Evolutionary conservation across 345 rosid genomes (phyloP), one percentile per base, ranked within the genome.

Genomic region (Heritiera fomes): DNA sequence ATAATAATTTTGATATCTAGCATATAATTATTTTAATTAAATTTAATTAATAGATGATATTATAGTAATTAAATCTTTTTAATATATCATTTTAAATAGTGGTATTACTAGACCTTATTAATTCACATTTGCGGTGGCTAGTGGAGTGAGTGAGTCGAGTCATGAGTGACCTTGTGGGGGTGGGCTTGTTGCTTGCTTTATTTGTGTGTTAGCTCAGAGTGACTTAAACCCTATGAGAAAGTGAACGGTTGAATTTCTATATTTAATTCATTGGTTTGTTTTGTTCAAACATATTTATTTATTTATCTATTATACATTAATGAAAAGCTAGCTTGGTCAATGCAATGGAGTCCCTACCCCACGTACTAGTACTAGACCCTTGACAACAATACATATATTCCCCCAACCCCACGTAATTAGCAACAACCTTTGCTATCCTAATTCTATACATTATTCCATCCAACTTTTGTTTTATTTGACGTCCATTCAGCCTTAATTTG

Each of bases 161-260:
- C 38, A 34, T 34, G 28, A 5, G 23, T 52, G 10, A 40, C 43
- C 43, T 3, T 40, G 43, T 4, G 76, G 32, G 32, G 13, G 55
- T 14, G 6, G 17, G 55, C 55, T 13, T 52, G 38, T 13, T 52
- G 38, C 38, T 34, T 52, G 5, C 6, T 52, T 8, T 58, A 66
- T 17, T 68, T 46, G 85, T 82, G 89, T 69, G 66, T 82, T 86
- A 79, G 88, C 38, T 34, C 38, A 49, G 4, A 75, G 55, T 62
- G 74, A 82, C 68, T 74, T 55, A 72, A 64, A 40, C 80, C 78
- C 45, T 75, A 2, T 14, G 20, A 63, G 83, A 34, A 88, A 86
- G 85, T 38, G 86, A 84, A 80, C 74, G 40, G 87, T 86, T 82
- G 81, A 63, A 60, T 83, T 86, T 11, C 86, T 82, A 70, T 67